Base-by-base conservation (phyloP, 1,284 basidiomycete species). In the Hortiboletus rubellus region DNA sequence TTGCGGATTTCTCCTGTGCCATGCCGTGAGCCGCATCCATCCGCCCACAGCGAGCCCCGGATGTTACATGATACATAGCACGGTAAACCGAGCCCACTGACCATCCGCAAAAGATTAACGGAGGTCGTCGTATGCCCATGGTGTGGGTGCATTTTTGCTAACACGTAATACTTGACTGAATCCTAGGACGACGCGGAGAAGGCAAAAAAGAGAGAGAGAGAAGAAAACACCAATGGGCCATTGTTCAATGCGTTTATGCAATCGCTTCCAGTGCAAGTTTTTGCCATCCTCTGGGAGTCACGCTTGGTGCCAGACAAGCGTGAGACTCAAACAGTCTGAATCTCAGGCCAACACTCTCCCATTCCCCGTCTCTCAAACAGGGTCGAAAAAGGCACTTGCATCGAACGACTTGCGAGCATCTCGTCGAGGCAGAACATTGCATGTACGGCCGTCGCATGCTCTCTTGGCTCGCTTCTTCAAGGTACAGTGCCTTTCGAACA, bases 1-100 rank as follows among this genome's bases (percentile, higher is more conserved):
- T 48, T 10, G 52, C 46, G 44, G 40, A 54, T 41, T 52, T 48
- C 44, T 34, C 38, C 43, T 31, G 18, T 52, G 18, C 24, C 48
- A 43, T 58, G 48, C 62, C 64, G 52, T 48, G 30, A 50, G 33
- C 52, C 34, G 33, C 42, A 50, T 54, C 5, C 41, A 36, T 36
- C 40, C 38, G 27, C 48, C 47, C 38, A 24, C 34, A 51, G 12
- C 37, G 22, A 27, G 24, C 36, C 46, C 52, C 40, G 38, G 43
- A 43, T 31, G 17, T 42, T 36, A 48, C 45, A 48, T 47, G 43
- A 55, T 51, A 30, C 46, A 30, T 41, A 9, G 12, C 10, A 24
- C 38, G 41, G 42, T 30, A 37, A 49, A 33, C 42, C 36, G 42
- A 44, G 12, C 46, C 55, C 41, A 40, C 15, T 24, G 15, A 24